Evolutionary conservation across 805 yeast species (phyloP).

Genomic region (Cyberlindnera maritima): DNA sequence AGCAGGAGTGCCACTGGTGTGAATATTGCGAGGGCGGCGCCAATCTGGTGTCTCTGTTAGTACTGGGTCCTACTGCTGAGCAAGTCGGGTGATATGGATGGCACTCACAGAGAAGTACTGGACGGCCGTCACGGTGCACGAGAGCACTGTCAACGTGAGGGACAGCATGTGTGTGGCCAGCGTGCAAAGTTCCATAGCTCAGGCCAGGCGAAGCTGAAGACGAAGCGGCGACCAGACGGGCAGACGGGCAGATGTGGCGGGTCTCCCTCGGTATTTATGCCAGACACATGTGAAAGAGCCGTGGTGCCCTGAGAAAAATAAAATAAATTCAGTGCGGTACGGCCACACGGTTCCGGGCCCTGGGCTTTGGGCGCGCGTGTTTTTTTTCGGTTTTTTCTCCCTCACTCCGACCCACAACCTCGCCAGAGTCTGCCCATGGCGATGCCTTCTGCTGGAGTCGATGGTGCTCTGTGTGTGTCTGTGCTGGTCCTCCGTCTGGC

Average conservation of each 20-base stretch:
- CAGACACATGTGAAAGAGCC: neutral
- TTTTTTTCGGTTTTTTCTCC: no score
- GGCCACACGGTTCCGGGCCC: neutral
- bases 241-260: no score
- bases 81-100: neutral
- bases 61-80: neutral
- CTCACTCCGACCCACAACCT: no score
- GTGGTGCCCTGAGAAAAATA: neutral
- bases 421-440: no score
- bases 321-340: neutral
- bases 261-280: neutral
- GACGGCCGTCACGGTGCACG: neutral
- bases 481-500: no score
- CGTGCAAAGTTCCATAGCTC: neutral
- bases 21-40: constrained; percentile 5
- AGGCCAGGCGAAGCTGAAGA: neutral
- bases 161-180: neutral
- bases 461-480: no score
- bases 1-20: constrained; percentile 19
- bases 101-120: constrained; percentile 14
- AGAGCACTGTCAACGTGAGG: neutral
- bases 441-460: no score
- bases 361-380: neutral
- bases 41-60: constrained; percentile 3
- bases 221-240: no score